Percentiles rank a stretch among this genome's conserved stretches.
phyloP scores from a whole-genome alignment of 2,329 filamentous ascomycete genomes.

The Lachnellula hyalina region DNA sequence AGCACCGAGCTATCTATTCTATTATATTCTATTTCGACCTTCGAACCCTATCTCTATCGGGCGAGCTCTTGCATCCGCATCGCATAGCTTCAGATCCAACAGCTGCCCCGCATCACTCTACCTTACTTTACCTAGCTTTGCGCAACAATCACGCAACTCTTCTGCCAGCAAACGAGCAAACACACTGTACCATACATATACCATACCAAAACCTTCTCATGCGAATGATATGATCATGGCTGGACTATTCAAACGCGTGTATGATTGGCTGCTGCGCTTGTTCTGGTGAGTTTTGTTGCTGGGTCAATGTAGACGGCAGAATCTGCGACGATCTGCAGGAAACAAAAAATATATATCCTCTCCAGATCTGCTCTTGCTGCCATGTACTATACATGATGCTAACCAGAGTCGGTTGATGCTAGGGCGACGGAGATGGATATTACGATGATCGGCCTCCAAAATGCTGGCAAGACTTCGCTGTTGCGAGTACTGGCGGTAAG shows the following conservation, averaged over 20 bases:
- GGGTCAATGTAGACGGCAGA: slow-evolving; percentile 4
- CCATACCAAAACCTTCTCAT: background rate
- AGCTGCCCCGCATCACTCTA: slow-evolving; percentile 9
- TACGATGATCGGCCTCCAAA: slow-evolving; percentile 97
- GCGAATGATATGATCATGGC: slow-evolving; percentile 58
- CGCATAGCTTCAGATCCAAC: slow-evolving; percentile 11
- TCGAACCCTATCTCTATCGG: slow-evolving; percentile 10
- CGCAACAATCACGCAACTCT: slow-evolving; percentile 20
- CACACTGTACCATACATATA: background rate
- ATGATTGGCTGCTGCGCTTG: slow-evolving; percentile 96
- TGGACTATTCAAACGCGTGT: slow-evolving; percentile 86
- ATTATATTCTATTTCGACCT: slow-evolving; percentile 15
- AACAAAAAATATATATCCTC: slow-evolving; percentile 2
- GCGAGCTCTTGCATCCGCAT: slow-evolving; percentile 1
- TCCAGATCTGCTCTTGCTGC: background rate
- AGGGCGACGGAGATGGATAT: slow-evolving; percentile 99
- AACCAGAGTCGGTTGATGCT: slow-evolving; percentile 16
- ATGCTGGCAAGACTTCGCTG: slow-evolving; percentile 95
- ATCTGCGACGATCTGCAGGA: slow-evolving; percentile 11
- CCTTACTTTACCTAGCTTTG: slow-evolving; percentile 19
- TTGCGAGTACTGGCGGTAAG: slow-evolving; percentile 92
- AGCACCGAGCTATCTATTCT: slow-evolving; percentile 6
- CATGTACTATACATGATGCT: slow-evolving; percentile 5
- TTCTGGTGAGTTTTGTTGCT: slow-evolving; percentile 71
- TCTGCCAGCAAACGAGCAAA: background rate